phyloP scores from a whole-genome alignment of 768 basidiomycete genomes.

The Phlegmacium glaucopus region DNA sequence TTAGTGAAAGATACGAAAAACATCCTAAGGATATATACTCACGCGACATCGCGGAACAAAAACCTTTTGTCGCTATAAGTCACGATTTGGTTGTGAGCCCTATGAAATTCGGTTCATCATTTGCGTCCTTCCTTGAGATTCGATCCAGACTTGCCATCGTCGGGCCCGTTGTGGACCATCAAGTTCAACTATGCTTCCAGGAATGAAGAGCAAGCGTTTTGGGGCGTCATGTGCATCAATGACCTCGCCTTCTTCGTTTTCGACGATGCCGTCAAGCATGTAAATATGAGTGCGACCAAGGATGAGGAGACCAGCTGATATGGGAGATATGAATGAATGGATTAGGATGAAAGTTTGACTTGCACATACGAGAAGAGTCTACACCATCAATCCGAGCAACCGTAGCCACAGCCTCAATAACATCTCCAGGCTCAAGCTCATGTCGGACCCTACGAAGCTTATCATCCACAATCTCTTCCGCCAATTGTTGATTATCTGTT shows the following conservation, averaged over 20 bases:
- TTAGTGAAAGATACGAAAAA: background rate
- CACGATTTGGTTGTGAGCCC: constrained; percentile 77
- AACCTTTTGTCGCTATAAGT: constrained; percentile 80
- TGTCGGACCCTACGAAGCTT: constrained; percentile 86
- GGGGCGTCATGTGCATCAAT: constrained; percentile 88
- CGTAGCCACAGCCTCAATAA: constrained; percentile 83
- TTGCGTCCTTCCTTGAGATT: background rate
- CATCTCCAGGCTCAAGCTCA: constrained; percentile 84
- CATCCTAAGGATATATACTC: constrained; percentile 25
- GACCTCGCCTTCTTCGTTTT: constrained; percentile 83
- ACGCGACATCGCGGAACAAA: constrained; percentile 91
- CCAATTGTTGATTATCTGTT: constrained; percentile 49
- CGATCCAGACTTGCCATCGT: constrained; percentile 58
- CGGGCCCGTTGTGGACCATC: constrained; percentile 78
- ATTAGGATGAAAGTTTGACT: background rate
- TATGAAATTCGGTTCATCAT: constrained; percentile 23
- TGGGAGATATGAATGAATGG: background rate
- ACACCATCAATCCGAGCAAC: constrained; percentile 88
- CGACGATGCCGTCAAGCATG: constrained; percentile 86
- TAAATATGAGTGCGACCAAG: constrained; percentile 84
- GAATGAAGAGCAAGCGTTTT: constrained; percentile 74
- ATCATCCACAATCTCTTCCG: constrained; percentile 82
- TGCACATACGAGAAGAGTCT: constrained; percentile 84
- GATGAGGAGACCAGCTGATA: constrained; percentile 82
- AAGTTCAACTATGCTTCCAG: constrained; percentile 79